Evolutionary conservation across 208 protist genomes (phyloP).

Genomic region (Acanthamoeba castellanii): DNA sequence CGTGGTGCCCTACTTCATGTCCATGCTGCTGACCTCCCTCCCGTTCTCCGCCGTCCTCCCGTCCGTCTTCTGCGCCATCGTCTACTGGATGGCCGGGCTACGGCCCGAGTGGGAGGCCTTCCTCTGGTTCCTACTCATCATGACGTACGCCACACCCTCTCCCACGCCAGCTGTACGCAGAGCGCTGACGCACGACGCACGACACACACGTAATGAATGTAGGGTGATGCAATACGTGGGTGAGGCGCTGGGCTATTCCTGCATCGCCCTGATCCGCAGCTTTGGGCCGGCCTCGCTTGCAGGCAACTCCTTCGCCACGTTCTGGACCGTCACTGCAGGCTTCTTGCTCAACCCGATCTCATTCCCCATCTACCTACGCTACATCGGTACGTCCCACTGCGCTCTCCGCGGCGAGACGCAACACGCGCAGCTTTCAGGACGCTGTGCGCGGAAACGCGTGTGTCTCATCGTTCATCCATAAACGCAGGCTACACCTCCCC

Average conservation of each 20-base stretch:
- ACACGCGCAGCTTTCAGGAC: not conserved
- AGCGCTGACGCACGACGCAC: too few species aligned
- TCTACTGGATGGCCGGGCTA: not conserved
- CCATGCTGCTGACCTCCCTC: not conserved
- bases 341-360: not conserved
- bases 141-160: not conserved
- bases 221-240: not conserved
- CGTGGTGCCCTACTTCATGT: not conserved
- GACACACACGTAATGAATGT: not conserved
- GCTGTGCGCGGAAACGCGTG: not conserved
- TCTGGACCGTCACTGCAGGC: not conserved
- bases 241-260: not conserved
- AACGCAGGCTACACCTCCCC: slow-evolving; percentile 2
- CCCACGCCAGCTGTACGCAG: too few species aligned
- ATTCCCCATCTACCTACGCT: too few species aligned
- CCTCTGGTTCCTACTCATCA: slow-evolving; percentile 27
- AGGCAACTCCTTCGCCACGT: not conserved
- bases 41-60: not conserved
- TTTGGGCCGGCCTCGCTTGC: slow-evolving; percentile 6
- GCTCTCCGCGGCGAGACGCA: too few species aligned
- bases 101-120: slow-evolving; percentile 13
- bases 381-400: not conserved
- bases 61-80: slow-evolving; percentile 8
- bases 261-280: not conserved
- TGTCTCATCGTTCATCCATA: not conserved